Percentiles rank a stretch among this genome's conserved stretches.
Evolutionary conservation across 345 rosid species (phyloP).

Genomic region (Laguncularia racemosa): DNA sequence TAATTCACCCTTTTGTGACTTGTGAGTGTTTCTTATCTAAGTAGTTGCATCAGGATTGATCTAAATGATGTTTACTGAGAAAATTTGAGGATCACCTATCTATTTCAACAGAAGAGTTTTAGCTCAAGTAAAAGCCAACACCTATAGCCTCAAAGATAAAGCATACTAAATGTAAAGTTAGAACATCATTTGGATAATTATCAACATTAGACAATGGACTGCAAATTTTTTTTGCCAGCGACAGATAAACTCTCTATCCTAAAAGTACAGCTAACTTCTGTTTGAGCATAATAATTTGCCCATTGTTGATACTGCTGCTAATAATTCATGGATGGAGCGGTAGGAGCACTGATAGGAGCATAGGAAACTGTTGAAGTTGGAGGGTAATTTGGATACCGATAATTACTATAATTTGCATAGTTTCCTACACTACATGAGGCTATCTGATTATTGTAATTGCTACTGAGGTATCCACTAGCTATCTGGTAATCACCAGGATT

Average conservation of each 20-base stretch:
- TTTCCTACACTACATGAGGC: slow-evolving; percentile 55
- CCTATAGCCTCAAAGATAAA: too few species aligned
- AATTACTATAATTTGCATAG: slow-evolving; percentile 54
- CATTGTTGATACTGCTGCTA: slow-evolving; percentile 81
- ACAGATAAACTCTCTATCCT: slow-evolving; percentile 81
- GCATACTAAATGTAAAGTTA: too few species aligned
- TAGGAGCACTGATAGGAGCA: slow-evolving; percentile 38
- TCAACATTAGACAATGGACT: slow-evolving; percentile 44
- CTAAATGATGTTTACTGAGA: too few species aligned
- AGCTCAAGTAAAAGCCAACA: too few species aligned
- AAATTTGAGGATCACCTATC: too few species aligned
- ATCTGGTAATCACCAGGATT: too few species aligned
- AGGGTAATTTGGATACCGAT: slow-evolving; percentile 62
- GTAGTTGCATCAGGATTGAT: too few species aligned
- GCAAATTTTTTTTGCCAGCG: slow-evolving; percentile 45
- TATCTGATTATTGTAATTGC: slow-evolving; percentile 59
- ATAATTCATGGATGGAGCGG: slow-evolving; percentile 53
- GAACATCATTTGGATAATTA: too few species aligned
- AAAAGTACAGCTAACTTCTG: slow-evolving; percentile 92
- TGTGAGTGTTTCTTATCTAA: too few species aligned
- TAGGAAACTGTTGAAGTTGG: slow-evolving; percentile 58
- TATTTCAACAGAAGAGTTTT: too few species aligned
- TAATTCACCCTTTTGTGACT: too few species aligned
- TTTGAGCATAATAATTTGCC: slow-evolving; percentile 74
- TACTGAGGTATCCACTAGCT: too few species aligned